Evolutionary conservation across 768 basidiomycete genomes (phyloP).

Genomic region (Mycena vulgaris): DNA sequence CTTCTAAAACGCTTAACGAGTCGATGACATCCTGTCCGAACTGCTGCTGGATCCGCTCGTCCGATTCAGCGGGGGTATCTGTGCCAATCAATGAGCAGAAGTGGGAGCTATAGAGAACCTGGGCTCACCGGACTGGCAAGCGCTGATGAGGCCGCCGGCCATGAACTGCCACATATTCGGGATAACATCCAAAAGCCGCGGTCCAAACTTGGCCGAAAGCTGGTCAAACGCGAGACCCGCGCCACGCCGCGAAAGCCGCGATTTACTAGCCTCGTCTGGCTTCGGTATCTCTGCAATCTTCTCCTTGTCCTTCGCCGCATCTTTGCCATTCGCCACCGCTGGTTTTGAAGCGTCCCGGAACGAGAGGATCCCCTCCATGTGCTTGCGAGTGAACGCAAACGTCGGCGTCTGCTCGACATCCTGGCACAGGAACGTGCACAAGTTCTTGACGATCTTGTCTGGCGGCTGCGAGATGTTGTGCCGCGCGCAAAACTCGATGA

Average conservation of each 20-base stretch:
- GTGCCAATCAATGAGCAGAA: slow-evolving; percentile 16
- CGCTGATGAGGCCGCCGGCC: slow-evolving; percentile 80
- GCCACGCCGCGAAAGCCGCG: slow-evolving; percentile 86
- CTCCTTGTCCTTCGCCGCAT: slow-evolving; percentile 57
- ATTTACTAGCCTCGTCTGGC: slow-evolving; percentile 71
- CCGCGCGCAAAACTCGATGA: slow-evolving; percentile 87
- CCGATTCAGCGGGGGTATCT: slow-evolving; percentile 74
- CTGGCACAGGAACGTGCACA: slow-evolving; percentile 96
- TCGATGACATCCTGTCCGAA: slow-evolving; percentile 94
- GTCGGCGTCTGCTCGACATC: slow-evolving; percentile 92
- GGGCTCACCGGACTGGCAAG: slow-evolving; percentile 76
- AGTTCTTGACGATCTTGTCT: slow-evolving; percentile 97
- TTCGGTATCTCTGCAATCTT: slow-evolving; percentile 57
- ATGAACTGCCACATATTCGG: slow-evolving; percentile 97
- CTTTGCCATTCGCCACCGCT: slow-evolving; percentile 47
- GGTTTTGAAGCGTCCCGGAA: slow-evolving; percentile 64
- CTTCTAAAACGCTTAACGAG: slow-evolving; percentile 90
- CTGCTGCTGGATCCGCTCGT: slow-evolving; percentile 77
- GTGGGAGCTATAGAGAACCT: background rate
- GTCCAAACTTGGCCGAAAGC: slow-evolving; percentile 83
- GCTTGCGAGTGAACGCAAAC: slow-evolving; percentile 77
- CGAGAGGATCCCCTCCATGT: slow-evolving; percentile 83
- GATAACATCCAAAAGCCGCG: slow-evolving; percentile 79
- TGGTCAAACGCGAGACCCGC: slow-evolving; percentile 87
- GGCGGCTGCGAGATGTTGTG: slow-evolving; percentile 86